Evolutionary conservation across 352 stramenopile genomes (phyloP).

Genomic region (Phytophthora megakarya): DNA sequence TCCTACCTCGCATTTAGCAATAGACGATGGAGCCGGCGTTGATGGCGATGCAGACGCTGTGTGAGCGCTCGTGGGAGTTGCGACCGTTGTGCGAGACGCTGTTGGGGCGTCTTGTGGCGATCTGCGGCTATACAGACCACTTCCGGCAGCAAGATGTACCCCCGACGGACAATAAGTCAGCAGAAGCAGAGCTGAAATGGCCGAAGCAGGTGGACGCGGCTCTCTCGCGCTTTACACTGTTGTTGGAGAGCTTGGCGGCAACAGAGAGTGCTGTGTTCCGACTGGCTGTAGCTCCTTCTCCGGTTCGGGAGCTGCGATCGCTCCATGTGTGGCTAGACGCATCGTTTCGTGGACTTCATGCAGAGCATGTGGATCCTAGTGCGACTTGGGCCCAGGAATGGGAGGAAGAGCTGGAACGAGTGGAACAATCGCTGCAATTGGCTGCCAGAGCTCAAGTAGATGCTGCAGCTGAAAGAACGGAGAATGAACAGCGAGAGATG

Average conservation of each 20-base stretch:
- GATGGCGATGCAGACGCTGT: constrained; percentile 31
- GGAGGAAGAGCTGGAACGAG: constrained; percentile 44
- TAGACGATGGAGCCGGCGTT: constrained; percentile 38
- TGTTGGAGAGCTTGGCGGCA: constrained; percentile 36
- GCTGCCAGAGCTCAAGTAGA: constrained; percentile 35
- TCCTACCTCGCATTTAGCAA: constrained; percentile 12
- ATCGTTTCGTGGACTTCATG: constrained; percentile 37
- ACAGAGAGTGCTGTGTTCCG: constrained; percentile 41
- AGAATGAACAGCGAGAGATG: constrained; percentile 41
- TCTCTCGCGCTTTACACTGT: constrained; percentile 35
- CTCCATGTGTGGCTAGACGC: constrained; percentile 45
- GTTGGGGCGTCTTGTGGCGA: constrained; percentile 36
- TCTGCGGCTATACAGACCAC: constrained; percentile 42
- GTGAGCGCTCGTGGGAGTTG: constrained; percentile 39
- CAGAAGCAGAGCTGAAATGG: constrained; percentile 28
- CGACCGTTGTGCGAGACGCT: constrained; percentile 42
- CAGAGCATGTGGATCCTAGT: constrained; percentile 57
- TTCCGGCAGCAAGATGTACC: constrained; percentile 24
- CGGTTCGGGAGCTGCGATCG: constrained; percentile 40
- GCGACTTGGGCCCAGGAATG: constrained; percentile 53
- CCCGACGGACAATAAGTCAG: constrained; percentile 14
- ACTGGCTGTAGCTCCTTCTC: constrained; percentile 40
- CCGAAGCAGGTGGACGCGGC: constrained; percentile 30
- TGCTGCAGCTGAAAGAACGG: constrained; percentile 18
- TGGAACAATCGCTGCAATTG: constrained; percentile 51